Evolutionary conservation across 2,329 filamentous ascomycete species (phyloP).

Genomic region (Trichoderma brevicompactum): DNA sequence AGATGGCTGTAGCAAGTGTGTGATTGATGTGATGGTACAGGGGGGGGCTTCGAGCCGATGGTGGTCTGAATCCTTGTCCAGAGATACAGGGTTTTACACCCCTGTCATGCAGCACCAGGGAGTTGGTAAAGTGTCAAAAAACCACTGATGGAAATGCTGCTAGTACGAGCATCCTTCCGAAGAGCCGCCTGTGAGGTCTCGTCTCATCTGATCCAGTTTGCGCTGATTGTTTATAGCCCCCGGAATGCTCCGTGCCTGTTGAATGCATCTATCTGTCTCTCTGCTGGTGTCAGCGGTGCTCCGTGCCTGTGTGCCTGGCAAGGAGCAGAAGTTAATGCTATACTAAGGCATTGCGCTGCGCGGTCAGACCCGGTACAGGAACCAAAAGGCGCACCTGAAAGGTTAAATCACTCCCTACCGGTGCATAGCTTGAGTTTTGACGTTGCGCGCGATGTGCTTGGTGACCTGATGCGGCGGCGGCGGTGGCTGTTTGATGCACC

Average conservation of each 20-base stretch:
- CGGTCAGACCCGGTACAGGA: not conserved
- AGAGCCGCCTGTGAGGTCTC: constrained; percentile 17
- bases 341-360: not conserved
- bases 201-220: not conserved
- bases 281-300: too few species aligned
- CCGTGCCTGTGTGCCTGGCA: not conserved
- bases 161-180: constrained; percentile 10
- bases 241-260: too few species aligned
- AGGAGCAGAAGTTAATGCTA: not conserved
- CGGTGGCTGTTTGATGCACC: constrained; percentile 1
- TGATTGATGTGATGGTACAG: constrained; percentile 25
- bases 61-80: constrained; percentile 10
- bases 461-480: constrained; percentile 18
- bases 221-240: not conserved
- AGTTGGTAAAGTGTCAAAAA: constrained; percentile 25
- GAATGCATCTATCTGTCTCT: too few species aligned
- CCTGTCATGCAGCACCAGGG: constrained; percentile 25
- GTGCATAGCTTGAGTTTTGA: not conserved
- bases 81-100: constrained; percentile 5
- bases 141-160: constrained; percentile 14
- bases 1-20: constrained; percentile 22
- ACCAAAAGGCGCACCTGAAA: not conserved
- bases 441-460: not conserved
- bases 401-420: not conserved
- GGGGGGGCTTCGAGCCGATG: constrained; percentile 12